phyloP scores from a whole-genome alignment of 768 basidiomycete genomes.

The Phaeolepiota aurea region DNA sequence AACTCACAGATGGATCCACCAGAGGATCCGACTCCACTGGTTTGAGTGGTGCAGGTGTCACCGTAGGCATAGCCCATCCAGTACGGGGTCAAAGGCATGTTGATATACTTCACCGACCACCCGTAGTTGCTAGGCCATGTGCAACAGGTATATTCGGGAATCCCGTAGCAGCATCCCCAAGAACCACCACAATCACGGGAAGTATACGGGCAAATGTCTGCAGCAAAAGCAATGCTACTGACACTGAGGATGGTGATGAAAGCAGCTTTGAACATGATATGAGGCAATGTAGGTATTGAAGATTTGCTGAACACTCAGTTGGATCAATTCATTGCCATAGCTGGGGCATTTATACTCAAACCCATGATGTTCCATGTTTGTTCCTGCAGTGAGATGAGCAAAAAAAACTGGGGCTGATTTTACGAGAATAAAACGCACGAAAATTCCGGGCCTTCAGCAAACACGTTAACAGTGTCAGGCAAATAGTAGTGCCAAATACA shows the following conservation, averaged over 20 bases:
- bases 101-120: background rate
- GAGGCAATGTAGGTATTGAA: too few species aligned
- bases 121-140: slow-evolving; percentile 2
- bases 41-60: slow-evolving; percentile 1
- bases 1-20: background rate
- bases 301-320: too few species aligned
- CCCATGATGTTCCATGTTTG: too few species aligned
- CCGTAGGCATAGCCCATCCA: slow-evolving; percentile 1
- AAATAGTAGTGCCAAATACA: too few species aligned
- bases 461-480: too few species aligned
- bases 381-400: too few species aligned
- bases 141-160: background rate
- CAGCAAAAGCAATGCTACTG: background rate
- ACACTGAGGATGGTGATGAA: background rate
- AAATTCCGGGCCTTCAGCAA: too few species aligned
- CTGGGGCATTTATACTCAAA: too few species aligned
- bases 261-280: background rate
- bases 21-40: slow-evolving; percentile 2
- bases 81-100: background rate
- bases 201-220: slow-evolving; percentile 1
- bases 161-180: background rate
- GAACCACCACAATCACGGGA: background rate
- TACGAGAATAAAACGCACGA: too few species aligned
- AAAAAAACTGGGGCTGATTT: too few species aligned
- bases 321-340: too few species aligned